Percentiles rank a stretch among this genome's conserved stretches.
Evolutionary conservation across 2,329 filamentous ascomycete genomes (phyloP).

Genomic region (Leptographium radiaticola): DNA sequence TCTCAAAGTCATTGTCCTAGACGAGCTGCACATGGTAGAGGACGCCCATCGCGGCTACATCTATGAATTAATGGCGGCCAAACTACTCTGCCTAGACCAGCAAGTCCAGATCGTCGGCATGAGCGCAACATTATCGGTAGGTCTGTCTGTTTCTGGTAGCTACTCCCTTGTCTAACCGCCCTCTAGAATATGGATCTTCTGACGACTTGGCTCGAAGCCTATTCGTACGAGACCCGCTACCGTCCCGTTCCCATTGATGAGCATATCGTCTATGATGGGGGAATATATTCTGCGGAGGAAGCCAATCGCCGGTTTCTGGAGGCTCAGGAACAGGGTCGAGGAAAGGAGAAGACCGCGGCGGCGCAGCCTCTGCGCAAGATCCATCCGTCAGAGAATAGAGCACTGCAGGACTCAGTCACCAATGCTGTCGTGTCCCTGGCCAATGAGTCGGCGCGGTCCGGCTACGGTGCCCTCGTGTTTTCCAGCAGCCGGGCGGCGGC

Average conservation of each 20-base stretch:
- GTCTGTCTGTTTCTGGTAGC: slow-evolving; percentile 12
- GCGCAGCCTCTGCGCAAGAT: slow-evolving; percentile 34
- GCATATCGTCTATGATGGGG: slow-evolving; percentile 58
- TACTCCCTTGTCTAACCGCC: not conserved
- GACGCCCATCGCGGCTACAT: slow-evolving; percentile 65
- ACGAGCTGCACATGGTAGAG: slow-evolving; percentile 74
- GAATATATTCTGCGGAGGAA: slow-evolving; percentile 45
- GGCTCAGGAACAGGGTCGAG: slow-evolving; percentile 27
- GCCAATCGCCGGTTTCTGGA: not conserved
- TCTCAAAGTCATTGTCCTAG: slow-evolving; percentile 55
- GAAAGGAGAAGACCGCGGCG: not conserved
- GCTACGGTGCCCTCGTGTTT: slow-evolving; percentile 62
- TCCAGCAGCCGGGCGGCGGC: slow-evolving; percentile 55
- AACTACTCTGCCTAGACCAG: slow-evolving; percentile 55
- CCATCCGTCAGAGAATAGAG: slow-evolving; percentile 41
- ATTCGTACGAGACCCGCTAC: slow-evolving; percentile 61
- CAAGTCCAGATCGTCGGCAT: slow-evolving; percentile 61
- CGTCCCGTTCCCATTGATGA: slow-evolving; percentile 65
- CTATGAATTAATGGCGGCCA: slow-evolving; percentile 61
- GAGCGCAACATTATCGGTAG: slow-evolving; percentile 64
- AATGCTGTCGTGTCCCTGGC: slow-evolving; percentile 61
- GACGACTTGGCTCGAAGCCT: slow-evolving; percentile 56
- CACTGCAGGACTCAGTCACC: slow-evolving; percentile 49
- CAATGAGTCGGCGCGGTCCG: slow-evolving; percentile 52
- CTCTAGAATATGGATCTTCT: slow-evolving; percentile 51